These are phyloP conservation scores for Monilinia fructigena DNA, from an alignment of 2,329 filamentous ascomycete genomes.

Conservation along the genomic window DNA sequence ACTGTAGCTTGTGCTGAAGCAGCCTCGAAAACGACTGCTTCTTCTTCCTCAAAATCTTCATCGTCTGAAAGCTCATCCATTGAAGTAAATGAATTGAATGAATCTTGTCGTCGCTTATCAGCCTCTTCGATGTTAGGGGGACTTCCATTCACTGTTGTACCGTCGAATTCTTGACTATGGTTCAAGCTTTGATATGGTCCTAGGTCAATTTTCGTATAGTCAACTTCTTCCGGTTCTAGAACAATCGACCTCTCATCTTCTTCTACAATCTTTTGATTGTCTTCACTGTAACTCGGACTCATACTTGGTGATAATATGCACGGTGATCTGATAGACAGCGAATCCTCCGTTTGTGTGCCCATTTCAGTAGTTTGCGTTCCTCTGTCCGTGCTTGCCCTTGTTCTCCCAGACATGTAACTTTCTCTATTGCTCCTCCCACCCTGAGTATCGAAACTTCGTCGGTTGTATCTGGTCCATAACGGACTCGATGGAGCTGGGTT, in stretches of 20 bases:
- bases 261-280: conserved; percentile 37
- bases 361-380: conserved; percentile 69
- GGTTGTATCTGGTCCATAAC: conserved; percentile 53
- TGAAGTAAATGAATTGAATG: conserved; percentile 41
- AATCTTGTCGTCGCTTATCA: conserved; percentile 39
- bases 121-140: conserved; percentile 33
- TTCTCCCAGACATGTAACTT: conserved; percentile 69
- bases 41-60: conserved; percentile 49
- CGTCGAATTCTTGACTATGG: conserved; percentile 37
- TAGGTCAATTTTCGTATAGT: conserved; percentile 59
- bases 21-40: conserved; percentile 69
- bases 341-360: conserved; percentile 58
- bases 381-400: conserved; percentile 52
- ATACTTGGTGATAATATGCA: conserved; percentile 41
- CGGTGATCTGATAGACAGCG: conserved; percentile 46
- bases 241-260: conserved; percentile 43
- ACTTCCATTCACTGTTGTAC: conserved; percentile 40
- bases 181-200: conserved; percentile 43
- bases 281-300: conserved; percentile 52
- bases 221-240: conserved; percentile 51
- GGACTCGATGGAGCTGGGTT: conserved; percentile 75
- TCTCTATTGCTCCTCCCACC: conserved; percentile 62
- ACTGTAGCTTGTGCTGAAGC: conserved; percentile 57
- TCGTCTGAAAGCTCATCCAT: conserved; percentile 50
- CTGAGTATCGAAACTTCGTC: conserved; percentile 68